Percentiles rank a stretch among this genome's conserved stretches.
phyloP scores from a whole-genome alignment of 129 eudicot genomes.

The Chrysanthemum makinoi region DNA sequence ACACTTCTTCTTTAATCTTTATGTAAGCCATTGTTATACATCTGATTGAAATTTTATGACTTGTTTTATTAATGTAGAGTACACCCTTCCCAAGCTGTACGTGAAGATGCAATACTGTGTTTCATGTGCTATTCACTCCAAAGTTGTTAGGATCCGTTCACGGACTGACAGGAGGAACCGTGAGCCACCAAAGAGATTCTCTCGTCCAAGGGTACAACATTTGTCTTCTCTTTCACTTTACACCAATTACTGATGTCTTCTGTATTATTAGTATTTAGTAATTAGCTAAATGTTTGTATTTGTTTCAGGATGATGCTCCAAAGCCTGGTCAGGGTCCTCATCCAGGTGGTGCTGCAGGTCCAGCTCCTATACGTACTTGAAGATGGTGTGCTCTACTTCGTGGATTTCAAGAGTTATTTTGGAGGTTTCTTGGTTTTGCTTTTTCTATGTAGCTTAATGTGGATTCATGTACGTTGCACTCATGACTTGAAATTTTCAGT shows the following conservation, averaged over 20 bases:
- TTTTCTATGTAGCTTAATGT: slow-evolving; percentile 2
- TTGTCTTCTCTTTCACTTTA: neutral
- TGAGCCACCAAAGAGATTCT: slow-evolving; percentile 84
- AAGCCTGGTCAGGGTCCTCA: slow-evolving; percentile 63
- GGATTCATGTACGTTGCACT: neutral
- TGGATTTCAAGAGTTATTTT: slow-evolving; percentile 14
- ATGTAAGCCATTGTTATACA: neutral
- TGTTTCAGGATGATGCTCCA: slow-evolving; percentile 62
- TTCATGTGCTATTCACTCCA: slow-evolving; percentile 83
- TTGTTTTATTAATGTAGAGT: slow-evolving; percentile 31
- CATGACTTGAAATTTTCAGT: neutral
- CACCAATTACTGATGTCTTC: neutral
- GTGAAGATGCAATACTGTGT: slow-evolving; percentile 77
- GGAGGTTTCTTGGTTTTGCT: slow-evolving; percentile 9
- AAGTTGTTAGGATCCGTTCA: slow-evolving; percentile 73
- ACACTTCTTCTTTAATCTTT: neutral
- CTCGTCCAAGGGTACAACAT: slow-evolving; percentile 65
- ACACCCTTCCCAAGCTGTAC: slow-evolving; percentile 74
- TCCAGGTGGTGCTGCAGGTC: slow-evolving; percentile 55
- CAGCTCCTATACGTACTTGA: slow-evolving; percentile 45
- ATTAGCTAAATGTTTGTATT: neutral
- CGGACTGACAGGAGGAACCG: slow-evolving; percentile 72
- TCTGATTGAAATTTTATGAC: neutral
- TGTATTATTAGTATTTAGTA: neutral
- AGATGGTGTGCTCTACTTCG: neutral